Evolutionary conservation across 2,329 filamentous ascomycete species (phyloP), one percentile per base, ranked within the genome.

Genomic region (Colletotrichum musae): DNA sequence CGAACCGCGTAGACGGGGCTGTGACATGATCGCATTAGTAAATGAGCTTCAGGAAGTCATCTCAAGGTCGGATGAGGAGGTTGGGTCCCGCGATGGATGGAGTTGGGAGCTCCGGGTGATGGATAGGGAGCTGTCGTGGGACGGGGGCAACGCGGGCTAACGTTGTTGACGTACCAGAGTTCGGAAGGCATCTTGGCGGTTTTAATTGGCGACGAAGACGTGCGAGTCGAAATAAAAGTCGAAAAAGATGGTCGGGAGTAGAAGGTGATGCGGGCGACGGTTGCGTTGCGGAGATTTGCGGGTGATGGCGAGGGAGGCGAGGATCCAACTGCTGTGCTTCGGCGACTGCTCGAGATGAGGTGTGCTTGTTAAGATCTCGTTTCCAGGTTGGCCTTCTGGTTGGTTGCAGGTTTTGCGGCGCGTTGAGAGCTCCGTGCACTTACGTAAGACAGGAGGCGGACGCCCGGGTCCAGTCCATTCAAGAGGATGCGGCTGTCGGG

Each of bases 1-100:
- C 95, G 94, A 91, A 98, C 96, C 89, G 96, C 94, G 88, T 98
- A 99, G 80, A 97, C 95, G 86, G 95, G 95, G 88, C 95, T 99
- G 78, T 72, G 28, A 63, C 41, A 57, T 48, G 26, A 58, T 58
- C 63, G 72, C 36, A 70, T 78, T 75, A 78, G 75, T 71, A 72
- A 66, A 68, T 51, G 15, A 58, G 53, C 50, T 70, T 45, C 13
- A 39, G 7, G 63, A 18, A 63, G 12, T 18, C 28, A 48, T 50
- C 18, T 24, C 43, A 48, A 69, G 48, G 57, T 52, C 69, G 36
- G 13, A 51, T 47, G 47, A 32, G 54, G 9, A 50, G 2, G 24
- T 36, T 58, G 47, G 58, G 54, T 26, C 24, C 32, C 60, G 58
- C 41, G 50, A 67, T 63, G 58, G 68, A 71, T 70, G 74, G 77